phyloP scores from a whole-genome alignment of 2,329 filamentous ascomycete species.

The Paramyrothecium sp. region DNA sequence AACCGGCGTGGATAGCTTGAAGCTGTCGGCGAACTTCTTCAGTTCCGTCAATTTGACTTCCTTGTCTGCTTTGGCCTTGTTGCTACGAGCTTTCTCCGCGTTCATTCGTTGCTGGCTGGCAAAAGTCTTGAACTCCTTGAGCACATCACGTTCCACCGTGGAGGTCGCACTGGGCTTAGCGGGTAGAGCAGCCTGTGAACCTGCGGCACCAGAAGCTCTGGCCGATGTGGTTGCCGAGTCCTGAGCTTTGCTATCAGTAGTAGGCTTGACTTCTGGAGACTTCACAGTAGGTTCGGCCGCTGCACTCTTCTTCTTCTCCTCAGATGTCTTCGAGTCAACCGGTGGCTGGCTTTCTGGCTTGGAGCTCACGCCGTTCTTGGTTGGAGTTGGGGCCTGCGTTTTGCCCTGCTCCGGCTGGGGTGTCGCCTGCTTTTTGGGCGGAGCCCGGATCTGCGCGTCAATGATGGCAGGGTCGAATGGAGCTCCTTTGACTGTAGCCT shows the following conservation, averaged over 20 bases:
- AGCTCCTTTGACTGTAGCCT: constrained; percentile 71
- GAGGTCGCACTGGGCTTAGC: constrained; percentile 51
- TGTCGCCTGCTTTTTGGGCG: constrained; percentile 34
- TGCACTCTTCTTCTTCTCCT: constrained; percentile 17
- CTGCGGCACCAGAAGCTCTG: background rate
- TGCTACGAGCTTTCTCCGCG: constrained; percentile 54
- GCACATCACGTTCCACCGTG: constrained; percentile 61
- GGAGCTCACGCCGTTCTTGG: constrained; percentile 26
- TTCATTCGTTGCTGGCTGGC: constrained; percentile 55
- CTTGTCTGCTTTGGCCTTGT: constrained; percentile 71
- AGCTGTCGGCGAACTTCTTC: constrained; percentile 90
- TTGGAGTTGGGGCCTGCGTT: constrained; percentile 17
- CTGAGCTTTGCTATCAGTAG: constrained; percentile 29
- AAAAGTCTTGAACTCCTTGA: constrained; percentile 64
- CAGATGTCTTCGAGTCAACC: constrained; percentile 6
- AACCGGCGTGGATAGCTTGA: constrained; percentile 92
- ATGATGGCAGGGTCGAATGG: constrained; percentile 89
- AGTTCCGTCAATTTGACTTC: constrained; percentile 91
- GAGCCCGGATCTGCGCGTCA: constrained; percentile 69
- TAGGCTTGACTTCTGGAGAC: constrained; percentile 25
- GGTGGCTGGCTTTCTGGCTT: constrained; percentile 24
- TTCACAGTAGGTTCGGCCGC: constrained; percentile 6
- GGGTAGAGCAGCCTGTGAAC: constrained; percentile 8
- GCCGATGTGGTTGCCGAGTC: constrained; percentile 26
- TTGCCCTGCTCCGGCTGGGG: constrained; percentile 20